These are phyloP conservation scores for Trametes villosa DNA, from an alignment of 768 basidiomycete genomes.

Conservation along the genomic window DNA sequence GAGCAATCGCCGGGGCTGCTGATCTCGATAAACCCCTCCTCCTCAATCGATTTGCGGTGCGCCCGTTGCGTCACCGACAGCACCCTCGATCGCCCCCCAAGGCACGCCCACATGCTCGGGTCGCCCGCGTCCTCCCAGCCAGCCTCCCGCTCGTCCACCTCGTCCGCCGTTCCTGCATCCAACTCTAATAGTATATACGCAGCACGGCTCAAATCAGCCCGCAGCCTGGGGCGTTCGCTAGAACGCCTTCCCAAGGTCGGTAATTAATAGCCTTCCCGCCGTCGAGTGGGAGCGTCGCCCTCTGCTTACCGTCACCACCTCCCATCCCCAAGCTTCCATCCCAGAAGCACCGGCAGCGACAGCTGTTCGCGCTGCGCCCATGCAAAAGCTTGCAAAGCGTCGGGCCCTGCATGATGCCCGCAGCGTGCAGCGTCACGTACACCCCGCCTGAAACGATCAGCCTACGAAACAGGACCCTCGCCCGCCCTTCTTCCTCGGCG, in stretches of 20 bases:
- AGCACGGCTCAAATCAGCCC: background rate
- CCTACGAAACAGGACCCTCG: too few species aligned
- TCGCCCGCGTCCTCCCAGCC: background rate
- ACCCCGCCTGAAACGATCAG: too few species aligned
- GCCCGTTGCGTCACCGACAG: slow-evolving; percentile 6
- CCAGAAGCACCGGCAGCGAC: slow-evolving; percentile 7
- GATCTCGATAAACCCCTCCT: slow-evolving; percentile 2
- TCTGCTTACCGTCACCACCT: slow-evolving; percentile 7
- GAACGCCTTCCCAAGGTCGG: background rate
- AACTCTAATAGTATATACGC: background rate
- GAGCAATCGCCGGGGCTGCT: too few species aligned
- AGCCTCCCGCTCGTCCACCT: background rate
- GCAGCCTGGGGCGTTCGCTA: background rate
- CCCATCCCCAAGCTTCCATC: background rate
- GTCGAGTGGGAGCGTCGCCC: background rate
- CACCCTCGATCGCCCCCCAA: slow-evolving; percentile 11
- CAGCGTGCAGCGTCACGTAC: too few species aligned
- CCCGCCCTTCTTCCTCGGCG: too few species aligned
- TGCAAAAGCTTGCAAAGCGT: too few species aligned
- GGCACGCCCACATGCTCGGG: background rate
- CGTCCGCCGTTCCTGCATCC: background rate
- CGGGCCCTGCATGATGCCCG: too few species aligned
- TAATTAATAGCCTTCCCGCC: background rate
- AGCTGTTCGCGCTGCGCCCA: too few species aligned
- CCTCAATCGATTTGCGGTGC: background rate